Evolutionary conservation across 2,329 filamentous ascomycete species (phyloP).

Genomic region (Bertia moriformis): DNA sequence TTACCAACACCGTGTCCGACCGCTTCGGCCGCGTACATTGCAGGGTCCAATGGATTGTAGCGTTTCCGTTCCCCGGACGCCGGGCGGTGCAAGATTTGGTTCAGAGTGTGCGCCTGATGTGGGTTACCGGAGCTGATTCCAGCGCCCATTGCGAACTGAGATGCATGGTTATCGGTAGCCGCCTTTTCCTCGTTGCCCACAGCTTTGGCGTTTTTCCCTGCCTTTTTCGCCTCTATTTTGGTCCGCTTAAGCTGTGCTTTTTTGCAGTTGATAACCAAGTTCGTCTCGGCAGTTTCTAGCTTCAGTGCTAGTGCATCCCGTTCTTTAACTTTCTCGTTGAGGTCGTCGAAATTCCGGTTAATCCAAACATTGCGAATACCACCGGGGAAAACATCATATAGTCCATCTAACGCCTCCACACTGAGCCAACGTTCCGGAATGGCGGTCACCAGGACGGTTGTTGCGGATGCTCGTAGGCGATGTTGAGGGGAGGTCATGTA

Average conservation of each 20-base stretch:
- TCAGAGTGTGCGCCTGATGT: neutral
- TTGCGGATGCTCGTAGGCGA: constrained; percentile 80
- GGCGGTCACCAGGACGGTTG: constrained; percentile 80
- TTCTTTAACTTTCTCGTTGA: constrained; percentile 70
- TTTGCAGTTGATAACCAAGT: constrained; percentile 67
- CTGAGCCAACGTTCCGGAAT: constrained; percentile 87
- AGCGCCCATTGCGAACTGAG: constrained; percentile 32
- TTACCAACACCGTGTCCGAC: neutral
- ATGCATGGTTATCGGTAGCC: constrained; percentile 26
- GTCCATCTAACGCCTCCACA: constrained; percentile 61
- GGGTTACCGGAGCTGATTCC: constrained; percentile 12
- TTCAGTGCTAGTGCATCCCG: constrained; percentile 56
- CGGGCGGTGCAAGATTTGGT: neutral
- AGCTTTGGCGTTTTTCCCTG: constrained; percentile 33
- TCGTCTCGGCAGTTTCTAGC: constrained; percentile 72
- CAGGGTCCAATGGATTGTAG: neutral
- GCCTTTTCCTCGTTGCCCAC: constrained; percentile 36
- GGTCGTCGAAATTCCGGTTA: constrained; percentile 71
- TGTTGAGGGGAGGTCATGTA: constrained; percentile 92
- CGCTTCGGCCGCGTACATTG: neutral
- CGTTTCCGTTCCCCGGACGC: neutral
- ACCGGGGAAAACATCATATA: constrained; percentile 93
- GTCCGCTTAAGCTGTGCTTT: constrained; percentile 61
- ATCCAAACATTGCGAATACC: constrained; percentile 94
- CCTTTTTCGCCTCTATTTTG: constrained; percentile 48